Evolutionary conservation across 2,329 filamentous ascomycete species (phyloP), one percentile per base, ranked within the genome.

Genomic region (Xylaria sp.): DNA sequence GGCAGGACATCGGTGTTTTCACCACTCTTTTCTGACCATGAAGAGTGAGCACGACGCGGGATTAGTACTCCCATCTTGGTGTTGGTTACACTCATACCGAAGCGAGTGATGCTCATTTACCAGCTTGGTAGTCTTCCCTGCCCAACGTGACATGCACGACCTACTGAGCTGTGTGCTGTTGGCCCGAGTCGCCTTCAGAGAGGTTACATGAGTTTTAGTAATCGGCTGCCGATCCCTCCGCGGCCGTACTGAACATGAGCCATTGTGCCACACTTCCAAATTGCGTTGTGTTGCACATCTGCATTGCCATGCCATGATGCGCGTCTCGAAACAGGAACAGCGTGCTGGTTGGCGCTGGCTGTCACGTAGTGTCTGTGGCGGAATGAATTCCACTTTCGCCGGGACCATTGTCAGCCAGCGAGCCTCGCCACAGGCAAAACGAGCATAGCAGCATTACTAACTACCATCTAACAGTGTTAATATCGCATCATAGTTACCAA

Each of bases 201-300:
- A 33, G 40, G 60, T 63, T 60, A 60, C 63, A 65, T 63, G 54
- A 51, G 19, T 44, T 63, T 66, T 66, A 66, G 63, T 66, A 64
- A 64, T 66, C 58, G n/a, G 13, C 44, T 58, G 61, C 51, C 54
- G 60, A 66, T 63, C 63, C 25, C 48, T 63, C 49, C 56, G 57
- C 54, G 41, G 55, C 60, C 54, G 43, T 48, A 33, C 44, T 54
- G 40, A 54, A 46, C 41, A 38, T 23, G 23, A 57, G 29, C 6
- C 31, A 54, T 58, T 56, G 57, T 61, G 54, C 53, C 31, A 60
- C 51, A 55, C 51, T 55, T 56, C 60, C 54, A 56, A 63, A 60
- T 56, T 58, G 29, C 44, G 11, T 41, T 29, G 53, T 46, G 52
- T 46, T 35, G 60, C 43, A 63, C 27, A 52, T 41, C 37, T 17